These are phyloP conservation scores for Claviceps capensis DNA, from an alignment of 2,329 filamentous ascomycete species.

Conservation along the genomic window DNA sequence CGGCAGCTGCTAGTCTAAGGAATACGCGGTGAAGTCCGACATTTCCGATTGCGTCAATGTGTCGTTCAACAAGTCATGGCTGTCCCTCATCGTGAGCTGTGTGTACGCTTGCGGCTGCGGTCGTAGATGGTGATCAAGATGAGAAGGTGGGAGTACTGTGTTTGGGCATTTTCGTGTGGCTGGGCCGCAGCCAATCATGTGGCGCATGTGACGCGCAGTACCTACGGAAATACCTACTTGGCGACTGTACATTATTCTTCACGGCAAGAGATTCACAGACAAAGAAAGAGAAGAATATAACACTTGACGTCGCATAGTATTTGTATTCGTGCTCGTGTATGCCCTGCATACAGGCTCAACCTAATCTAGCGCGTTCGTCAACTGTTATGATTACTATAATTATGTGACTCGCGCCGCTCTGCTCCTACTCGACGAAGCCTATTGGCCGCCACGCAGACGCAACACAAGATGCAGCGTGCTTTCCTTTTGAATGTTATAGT, in stretches of 20 bases:
- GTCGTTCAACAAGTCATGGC: neutral
- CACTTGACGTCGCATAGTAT: neutral
- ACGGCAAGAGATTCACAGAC: too few species aligned
- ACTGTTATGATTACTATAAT: neutral
- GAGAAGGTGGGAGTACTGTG: too few species aligned
- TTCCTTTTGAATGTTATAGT: conserved; percentile 97
- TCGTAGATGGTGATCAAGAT: too few species aligned
- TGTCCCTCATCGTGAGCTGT: neutral
- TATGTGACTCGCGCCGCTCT: neutral
- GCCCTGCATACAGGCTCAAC: neutral
- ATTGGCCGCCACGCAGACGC: conserved; percentile 57
- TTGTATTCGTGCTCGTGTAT: neutral
- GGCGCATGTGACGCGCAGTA: too few species aligned
- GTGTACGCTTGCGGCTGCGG: too few species aligned
- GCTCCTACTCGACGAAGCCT: neutral
- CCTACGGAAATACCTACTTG: too few species aligned
- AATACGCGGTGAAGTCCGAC: neutral
- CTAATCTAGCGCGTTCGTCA: neutral
- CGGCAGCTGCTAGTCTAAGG: neutral
- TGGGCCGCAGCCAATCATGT: too few species aligned
- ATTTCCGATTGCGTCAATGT: neutral
- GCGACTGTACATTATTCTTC: too few species aligned
- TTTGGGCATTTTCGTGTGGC: too few species aligned
- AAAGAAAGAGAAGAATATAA: too few species aligned
- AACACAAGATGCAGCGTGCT: conserved; percentile 71